Conservation (phyloP, 2,329 filamentous ascomycete genomes). For the Shiraia sp. region DNA sequence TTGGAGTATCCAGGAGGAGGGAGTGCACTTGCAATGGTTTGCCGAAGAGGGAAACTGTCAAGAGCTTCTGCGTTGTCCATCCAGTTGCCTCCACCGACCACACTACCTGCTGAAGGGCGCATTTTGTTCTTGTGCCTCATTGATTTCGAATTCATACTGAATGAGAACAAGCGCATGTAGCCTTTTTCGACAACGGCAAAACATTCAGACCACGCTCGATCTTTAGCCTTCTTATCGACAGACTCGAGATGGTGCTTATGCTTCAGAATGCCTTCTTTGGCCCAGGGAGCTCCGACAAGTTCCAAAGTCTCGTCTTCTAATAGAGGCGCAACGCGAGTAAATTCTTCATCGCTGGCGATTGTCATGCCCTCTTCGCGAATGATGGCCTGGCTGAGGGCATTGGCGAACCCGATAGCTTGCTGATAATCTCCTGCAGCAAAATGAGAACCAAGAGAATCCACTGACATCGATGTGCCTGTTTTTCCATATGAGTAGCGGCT, state of each 20-base stretch:
- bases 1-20: slow-evolving; percentile 93
- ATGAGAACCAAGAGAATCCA: slow-evolving; percentile 83
- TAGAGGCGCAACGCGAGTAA: slow-evolving; percentile 64
- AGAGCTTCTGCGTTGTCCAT: slow-evolving; percentile 92
- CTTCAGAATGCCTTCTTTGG: slow-evolving; percentile 93
- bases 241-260: slow-evolving; percentile 96
- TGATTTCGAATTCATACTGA: slow-evolving; percentile 76
- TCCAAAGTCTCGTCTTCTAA: slow-evolving; percentile 93
- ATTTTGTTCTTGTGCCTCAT: slow-evolving; percentile 67
- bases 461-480: slow-evolving; percentile 87
- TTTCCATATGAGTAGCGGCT: slow-evolving; percentile 91
- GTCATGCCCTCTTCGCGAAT: slow-evolving; percentile 80
- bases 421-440: slow-evolving; percentile 82
- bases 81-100: slow-evolving; percentile 96
- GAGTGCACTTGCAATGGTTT: slow-evolving; percentile 87
- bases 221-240: slow-evolving; percentile 87
- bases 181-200: slow-evolving; percentile 97
- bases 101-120: slow-evolving; percentile 61
- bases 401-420: slow-evolving; percentile 96
- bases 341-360: slow-evolving; percentile 60
- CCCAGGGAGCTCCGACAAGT: slow-evolving; percentile 92
- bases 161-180: slow-evolving; percentile 91
- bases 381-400: slow-evolving; percentile 93
- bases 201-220: slow-evolving; percentile 91
- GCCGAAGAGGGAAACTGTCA: slow-evolving; percentile 83